phyloP scores from a whole-genome alignment of 106 monocot genomes.

The Ottelia alismoides region DNA sequence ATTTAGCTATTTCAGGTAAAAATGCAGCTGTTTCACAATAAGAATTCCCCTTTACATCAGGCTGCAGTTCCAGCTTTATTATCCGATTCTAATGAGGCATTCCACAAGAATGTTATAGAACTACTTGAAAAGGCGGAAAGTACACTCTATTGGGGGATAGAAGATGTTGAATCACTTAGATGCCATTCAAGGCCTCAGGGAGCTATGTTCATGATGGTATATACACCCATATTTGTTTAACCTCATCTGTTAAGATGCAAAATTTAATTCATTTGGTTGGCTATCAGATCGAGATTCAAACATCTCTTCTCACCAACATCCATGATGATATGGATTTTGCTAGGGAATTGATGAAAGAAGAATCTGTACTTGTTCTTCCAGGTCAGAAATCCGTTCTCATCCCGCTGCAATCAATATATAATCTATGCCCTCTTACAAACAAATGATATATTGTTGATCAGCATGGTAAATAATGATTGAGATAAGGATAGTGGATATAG shows the following conservation, averaged over 20 bases:
- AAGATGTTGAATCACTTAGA: constrained; percentile 39
- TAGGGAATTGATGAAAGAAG: constrained; percentile 65
- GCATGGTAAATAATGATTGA: too few species aligned
- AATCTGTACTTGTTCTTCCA: constrained; percentile 75
- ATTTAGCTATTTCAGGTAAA: too few species aligned
- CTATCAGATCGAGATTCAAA: constrained; percentile 66
- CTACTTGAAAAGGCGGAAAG: constrained; percentile 41
- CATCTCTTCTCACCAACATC: constrained; percentile 28
- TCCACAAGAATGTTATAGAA: constrained; percentile 47
- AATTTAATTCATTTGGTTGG: too few species aligned
- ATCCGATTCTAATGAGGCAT: constrained; percentile 36
- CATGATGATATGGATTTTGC: constrained; percentile 77
- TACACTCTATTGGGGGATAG: constrained; percentile 31
- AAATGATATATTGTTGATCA: too few species aligned
- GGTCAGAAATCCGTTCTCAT: too few species aligned
- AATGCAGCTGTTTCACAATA: too few species aligned
- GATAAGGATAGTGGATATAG: too few species aligned
- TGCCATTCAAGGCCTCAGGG: constrained; percentile 68
- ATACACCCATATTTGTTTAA: too few species aligned
- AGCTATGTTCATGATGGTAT: constrained; percentile 97
- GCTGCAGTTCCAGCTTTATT: constrained; percentile 66
- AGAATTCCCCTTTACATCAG: too few species aligned
- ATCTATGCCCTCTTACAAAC: too few species aligned
- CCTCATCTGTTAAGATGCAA: too few species aligned
- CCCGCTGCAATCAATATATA: too few species aligned